Evolutionary conservation across 345 rosid species (phyloP), one percentile per base, ranked within the genome.

Genomic region (Aquilaria sinensis): DNA sequence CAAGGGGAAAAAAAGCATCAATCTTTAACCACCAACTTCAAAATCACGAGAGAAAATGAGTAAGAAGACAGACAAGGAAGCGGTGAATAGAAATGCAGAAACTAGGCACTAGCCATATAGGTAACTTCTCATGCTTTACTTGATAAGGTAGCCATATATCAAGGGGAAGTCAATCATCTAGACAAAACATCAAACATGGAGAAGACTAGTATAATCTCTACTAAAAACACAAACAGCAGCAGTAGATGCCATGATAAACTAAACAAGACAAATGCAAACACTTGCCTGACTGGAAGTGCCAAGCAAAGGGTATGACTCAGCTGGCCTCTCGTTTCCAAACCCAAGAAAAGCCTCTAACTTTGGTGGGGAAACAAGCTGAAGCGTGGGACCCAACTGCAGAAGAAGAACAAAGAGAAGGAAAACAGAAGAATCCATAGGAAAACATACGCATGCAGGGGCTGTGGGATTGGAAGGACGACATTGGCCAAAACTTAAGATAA

Each of bases 401-500:
- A 56, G 6, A 32, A 56, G 59, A 56, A 56, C 7, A 64, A 12
- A 31, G 14, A 33, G 10, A 30, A 50, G 52, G 56, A 34, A 31
- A 31, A 47, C 12, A 64, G 15, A 8, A 46, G 33, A 31, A 14
- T 52, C 47, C 67, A 58, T 43, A 45, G 43, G 15, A 5, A 37
- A 37, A 37, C 43, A 37, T 1, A 37, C 43, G 3, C 7, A 9
- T 37, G 8, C 15, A 29, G 46, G 12, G 12, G 7, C 30, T 41
- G 9, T 29, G 12, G 41, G 7, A 10, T 30, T 54, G 29, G 43
- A 31, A 23, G 47, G 10, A 34, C n/a, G 34, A 45, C 52, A 63
- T 53, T 53, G 31, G 53, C 60, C 43, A 54, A 16, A 59, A 8
- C 60, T 41, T 46, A 14, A 59, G 11, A 54, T 53, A 31, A 53